Conservation (phyloP, 495 filamentous ascomycete genomes). For the Trichoderma orchidacearum region DNA sequence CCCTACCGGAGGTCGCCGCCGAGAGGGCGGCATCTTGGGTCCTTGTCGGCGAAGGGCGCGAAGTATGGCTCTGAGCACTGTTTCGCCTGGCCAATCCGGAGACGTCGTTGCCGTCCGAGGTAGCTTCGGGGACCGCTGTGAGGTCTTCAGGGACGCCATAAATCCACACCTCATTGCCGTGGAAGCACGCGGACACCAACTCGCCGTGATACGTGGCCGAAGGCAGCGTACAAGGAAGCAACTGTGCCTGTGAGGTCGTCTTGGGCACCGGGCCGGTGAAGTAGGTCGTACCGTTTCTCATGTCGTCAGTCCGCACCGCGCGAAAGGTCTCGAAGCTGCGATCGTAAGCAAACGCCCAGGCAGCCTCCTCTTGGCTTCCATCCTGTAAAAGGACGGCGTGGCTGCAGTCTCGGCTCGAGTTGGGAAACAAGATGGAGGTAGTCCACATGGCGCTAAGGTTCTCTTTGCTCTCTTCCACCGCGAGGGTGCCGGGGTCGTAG, state of each 20-base stretch:
- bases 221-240: slow-evolving; percentile 55
- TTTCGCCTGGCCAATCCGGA: slow-evolving; percentile 21
- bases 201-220: slow-evolving; percentile 54
- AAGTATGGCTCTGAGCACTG: slow-evolving; percentile 13
- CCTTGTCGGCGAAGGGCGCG: background rate
- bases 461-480: slow-evolving; percentile 29
- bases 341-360: slow-evolving; percentile 73
- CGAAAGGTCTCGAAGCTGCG: slow-evolving; percentile 62
- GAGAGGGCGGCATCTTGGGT: background rate
- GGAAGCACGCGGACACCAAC: slow-evolving; percentile 63
- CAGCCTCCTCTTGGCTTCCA: slow-evolving; percentile 55
- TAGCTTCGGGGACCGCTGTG: slow-evolving; percentile 35
- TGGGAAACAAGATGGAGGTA: slow-evolving; percentile 76
- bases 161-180: slow-evolving; percentile 59
- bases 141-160: slow-evolving; percentile 69
- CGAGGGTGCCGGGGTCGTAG: slow-evolving; percentile 45
- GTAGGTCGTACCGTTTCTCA: slow-evolving; percentile 64
- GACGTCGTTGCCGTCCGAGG: slow-evolving; percentile 13
- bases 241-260: slow-evolving; percentile 23
- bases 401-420: slow-evolving; percentile 59
- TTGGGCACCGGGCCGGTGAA: slow-evolving; percentile 57
- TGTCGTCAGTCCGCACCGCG: slow-evolving; percentile 59
- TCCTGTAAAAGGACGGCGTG: slow-evolving; percentile 62
- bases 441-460: slow-evolving; percentile 73
- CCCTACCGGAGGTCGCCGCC: slow-evolving; percentile 15